Evolutionary conservation across 371 early-diverging fungal genomes (phyloP).

Genomic region (Zychaea mexicana): DNA sequence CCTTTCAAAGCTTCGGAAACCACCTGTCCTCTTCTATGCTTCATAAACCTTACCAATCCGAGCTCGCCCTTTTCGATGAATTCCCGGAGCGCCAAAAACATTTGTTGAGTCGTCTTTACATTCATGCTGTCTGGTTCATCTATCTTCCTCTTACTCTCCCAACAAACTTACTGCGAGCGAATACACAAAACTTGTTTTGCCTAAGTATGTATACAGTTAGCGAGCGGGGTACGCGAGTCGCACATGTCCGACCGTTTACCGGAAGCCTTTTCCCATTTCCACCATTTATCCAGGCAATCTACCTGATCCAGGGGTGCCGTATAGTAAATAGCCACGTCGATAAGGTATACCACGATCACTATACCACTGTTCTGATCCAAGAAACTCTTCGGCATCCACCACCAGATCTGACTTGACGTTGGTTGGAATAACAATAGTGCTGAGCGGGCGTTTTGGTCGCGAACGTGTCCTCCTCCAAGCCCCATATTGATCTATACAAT

Average conservation of each 20-base stretch:
- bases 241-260: no score
- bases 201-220: no score
- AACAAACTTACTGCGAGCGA: conserved; percentile 75
- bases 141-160: neutral
- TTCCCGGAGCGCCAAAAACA: no score
- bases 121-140: neutral
- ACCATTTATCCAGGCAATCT: no score
- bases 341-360: conserved; percentile 91
- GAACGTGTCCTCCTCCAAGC: conserved; percentile 61
- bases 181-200: conserved; percentile 95
- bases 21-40: no score
- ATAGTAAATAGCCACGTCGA: conserved; percentile 79
- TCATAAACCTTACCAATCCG: conserved; percentile 54
- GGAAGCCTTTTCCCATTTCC: no score
- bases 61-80: conserved; percentile 87
- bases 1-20: no score
- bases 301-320: conserved; percentile 75
- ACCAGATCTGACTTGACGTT: conserved; percentile 67
- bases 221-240: no score
- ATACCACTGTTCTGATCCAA: conserved; percentile 84
- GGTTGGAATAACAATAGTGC: conserved; percentile 66
- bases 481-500: conserved; percentile 58
- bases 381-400: conserved; percentile 77
- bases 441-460: conserved; percentile 59
- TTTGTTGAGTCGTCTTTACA: neutral